Base-by-base conservation (phyloP, 2,329 filamentous ascomycete species). In the Dactylellina haptotyla region DNA sequence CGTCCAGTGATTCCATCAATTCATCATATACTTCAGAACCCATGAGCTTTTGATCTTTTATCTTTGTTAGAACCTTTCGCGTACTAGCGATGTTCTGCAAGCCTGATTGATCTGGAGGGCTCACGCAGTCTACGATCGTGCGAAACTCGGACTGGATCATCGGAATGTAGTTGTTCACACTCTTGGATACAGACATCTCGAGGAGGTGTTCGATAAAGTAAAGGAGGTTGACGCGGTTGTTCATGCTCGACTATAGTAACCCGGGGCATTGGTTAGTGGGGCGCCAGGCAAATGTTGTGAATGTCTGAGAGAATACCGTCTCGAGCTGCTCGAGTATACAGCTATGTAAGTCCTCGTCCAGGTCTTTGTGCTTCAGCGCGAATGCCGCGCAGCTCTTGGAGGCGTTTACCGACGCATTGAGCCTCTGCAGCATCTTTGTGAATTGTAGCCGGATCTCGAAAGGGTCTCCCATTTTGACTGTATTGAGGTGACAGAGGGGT, bases 361-460 rank as follows among this genome's bases (percentile, higher is more conserved):
- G 92, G 79, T 98, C 93, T 76, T 89, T 88, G 83, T 97, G 91
- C 81, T 93, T 96, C 75, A 99, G 85, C 12, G 95, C 95, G 88
- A 96, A 99, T 80, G 93, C 90, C 26, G 95, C 94, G 2, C 93
- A 92, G 83, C 97, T 97, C 79, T 94, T 91, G 1, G 93, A 90
- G 12, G 93, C 94, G 12, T 90, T 90, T 66, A 95, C 90, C 3
- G 91, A 94, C 10, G 95, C 95, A 80, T 93, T 96, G 75, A 99
- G 88, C 80, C 95, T 91, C 77, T 96, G 90, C 23, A 99, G 87
- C 80, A 95, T 91, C 58, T 87, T 87, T 59, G 92, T 97, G 84
- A 99, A 99, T 82, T 93, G 93, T 87, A 99, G 93, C 80, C 95
- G 93, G 78, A 98, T 94, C 84, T 98, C 95, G 82, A 99, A 99